Percentiles rank a stretch among this genome's conserved stretches.
Conservation (phyloP, 768 basidiomycete genomes). For the Tricholoma hemisulphureum region DNA sequence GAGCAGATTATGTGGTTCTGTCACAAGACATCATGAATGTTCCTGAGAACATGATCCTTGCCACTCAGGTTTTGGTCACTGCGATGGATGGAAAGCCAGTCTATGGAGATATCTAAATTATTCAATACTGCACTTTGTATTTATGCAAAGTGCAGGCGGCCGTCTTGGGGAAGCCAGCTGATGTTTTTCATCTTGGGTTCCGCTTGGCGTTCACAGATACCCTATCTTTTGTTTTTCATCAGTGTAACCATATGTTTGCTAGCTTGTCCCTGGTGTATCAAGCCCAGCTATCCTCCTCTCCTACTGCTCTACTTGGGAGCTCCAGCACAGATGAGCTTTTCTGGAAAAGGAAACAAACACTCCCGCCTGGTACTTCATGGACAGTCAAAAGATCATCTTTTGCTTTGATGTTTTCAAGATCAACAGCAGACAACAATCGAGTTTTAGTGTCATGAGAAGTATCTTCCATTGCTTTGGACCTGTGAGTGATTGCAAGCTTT, state of each 20-base stretch:
- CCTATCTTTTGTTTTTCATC: not conserved
- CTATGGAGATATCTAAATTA: constrained; percentile 36
- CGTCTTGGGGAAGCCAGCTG: too few relatives aligned
- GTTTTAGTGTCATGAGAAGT: constrained; percentile 5
- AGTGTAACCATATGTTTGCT: not conserved
- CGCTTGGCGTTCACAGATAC: not conserved
- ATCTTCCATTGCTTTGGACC: constrained; percentile 4
- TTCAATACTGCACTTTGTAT: too few relatives aligned
- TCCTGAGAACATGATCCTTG: constrained; percentile 54
- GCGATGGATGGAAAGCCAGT: constrained; percentile 69
- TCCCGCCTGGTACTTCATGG: constrained; percentile 57
- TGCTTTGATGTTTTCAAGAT: constrained; percentile 44
- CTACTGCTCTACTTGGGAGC: constrained; percentile 8
- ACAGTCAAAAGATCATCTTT: constrained; percentile 33
- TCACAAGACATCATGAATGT: constrained; percentile 80
- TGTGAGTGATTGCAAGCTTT: constrained; percentile 35
- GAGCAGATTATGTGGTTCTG: constrained; percentile 84
- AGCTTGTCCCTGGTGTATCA: not conserved
- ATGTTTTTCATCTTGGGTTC: not conserved
- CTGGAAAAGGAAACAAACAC: constrained; percentile 76
- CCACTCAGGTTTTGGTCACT: constrained; percentile 69
- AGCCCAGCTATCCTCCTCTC: not conserved
- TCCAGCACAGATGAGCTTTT: constrained; percentile 38
- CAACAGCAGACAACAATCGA: constrained; percentile 39
- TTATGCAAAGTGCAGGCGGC: too few relatives aligned